These are phyloP conservation scores for Yamadazyma buinensis DNA, from an alignment of 1,139 yeast species.

Conservation along the genomic window DNA sequence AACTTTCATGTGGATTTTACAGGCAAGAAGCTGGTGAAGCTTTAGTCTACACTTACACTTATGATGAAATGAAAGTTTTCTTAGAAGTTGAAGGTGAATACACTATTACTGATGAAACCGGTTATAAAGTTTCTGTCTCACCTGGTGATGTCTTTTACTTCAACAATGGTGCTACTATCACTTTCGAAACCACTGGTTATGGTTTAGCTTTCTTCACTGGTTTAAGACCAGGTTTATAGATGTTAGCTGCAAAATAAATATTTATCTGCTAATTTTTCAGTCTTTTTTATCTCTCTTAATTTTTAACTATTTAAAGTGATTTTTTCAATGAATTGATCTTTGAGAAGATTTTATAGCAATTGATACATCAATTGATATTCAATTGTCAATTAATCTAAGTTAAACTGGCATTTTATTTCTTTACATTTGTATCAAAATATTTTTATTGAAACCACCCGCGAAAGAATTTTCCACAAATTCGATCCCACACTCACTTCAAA, in stretches of 20 bases:
- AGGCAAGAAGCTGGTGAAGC: conserved; percentile 65
- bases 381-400: too few species aligned
- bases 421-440: too few species aligned
- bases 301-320: too few species aligned
- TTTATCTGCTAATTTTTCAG: too few species aligned
- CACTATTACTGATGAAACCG: conserved; percentile 59
- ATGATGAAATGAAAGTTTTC: conserved; percentile 70
- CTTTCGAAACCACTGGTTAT: conserved; percentile 63
- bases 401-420: too few species aligned
- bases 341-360: too few species aligned
- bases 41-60: conserved; percentile 58
- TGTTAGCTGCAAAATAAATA: too few species aligned
- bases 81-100: conserved; percentile 64
- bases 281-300: too few species aligned
- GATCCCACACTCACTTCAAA: background rate
- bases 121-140: conserved; percentile 50
- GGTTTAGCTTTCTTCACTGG: conserved; percentile 66
- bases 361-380: too few species aligned
- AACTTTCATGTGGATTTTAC: conserved; percentile 64
- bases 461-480: conserved; percentile 2
- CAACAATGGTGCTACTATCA: conserved; percentile 62
- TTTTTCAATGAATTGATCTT: too few species aligned
- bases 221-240: conserved; percentile 45
- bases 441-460: too few species aligned
- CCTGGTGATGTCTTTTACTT: conserved; percentile 71